Evolutionary conservation across 768 basidiomycete species (phyloP), one percentile per base, ranked within the genome.

Genomic region (Leucosporidium scottii): DNA sequence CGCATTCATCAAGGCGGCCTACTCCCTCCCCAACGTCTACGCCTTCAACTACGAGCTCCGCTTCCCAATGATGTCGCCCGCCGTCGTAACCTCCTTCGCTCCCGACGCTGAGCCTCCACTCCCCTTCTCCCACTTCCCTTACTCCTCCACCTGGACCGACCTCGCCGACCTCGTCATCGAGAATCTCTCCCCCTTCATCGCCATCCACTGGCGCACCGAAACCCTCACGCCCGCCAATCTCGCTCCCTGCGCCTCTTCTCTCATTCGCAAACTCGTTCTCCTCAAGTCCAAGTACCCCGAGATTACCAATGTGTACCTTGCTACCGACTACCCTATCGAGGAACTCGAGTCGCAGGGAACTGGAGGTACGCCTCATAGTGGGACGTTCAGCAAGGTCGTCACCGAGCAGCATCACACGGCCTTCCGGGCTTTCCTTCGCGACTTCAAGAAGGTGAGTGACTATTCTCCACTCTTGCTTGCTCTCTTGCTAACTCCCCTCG

Each of bases 191-290:
- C 80, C 82, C 0, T 85, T 82, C 74, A 72, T 82, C 4, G 82
- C 80, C 0, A 80, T 87, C 12, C 83, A 85, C 71, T 87, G 84
- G 85, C 78, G 83, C 27, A 83, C 83, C 80, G 84, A 85, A 69
- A 82, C 79, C 21, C 78, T 85, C 61, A 74, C 81, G 0, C 74
- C 79, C 1, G 76, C 78, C 25, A 73, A 79, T 48, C 78, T 86
- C 10, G 75, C 78, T 0, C 79, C 81, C 49, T 86, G 85, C 72
- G 84, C 83, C 0, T 77, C 80, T 56, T 80, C 81, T 0, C 79
- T 87, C 54, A 78, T 86, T 49, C 79, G 80, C 54, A 77, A 79
- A 9, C 78, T 86, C 31, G 69, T 74, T 2, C 21, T 39, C 7
- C 65, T 74, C 17, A 74, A 75, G n/a, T 66, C 79, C 18, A 13